Evolutionary conservation across 371 early-diverging fungal genomes (phyloP).

Genomic region (Mucor lusitanicus): DNA sequence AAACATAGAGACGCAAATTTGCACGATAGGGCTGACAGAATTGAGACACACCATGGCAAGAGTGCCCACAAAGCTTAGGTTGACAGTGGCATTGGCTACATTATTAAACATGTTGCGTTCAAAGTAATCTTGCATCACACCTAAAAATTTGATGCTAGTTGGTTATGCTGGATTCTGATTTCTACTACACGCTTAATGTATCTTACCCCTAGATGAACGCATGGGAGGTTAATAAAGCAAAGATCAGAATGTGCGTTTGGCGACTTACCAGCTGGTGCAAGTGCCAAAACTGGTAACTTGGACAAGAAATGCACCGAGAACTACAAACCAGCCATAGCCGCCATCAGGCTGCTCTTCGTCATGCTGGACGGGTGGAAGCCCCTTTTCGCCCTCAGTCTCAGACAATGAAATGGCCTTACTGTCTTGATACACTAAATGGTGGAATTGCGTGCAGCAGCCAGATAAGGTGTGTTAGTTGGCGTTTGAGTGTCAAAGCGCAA

Average conservation of each 20-base stretch:
- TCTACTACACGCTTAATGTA: neutral
- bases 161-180: neutral
- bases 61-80: conserved; percentile 44
- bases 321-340: conserved; percentile 63
- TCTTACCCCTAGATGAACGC: conserved; percentile 19
- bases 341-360: conserved; percentile 48
- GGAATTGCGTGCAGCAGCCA: neutral
- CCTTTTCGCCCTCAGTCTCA: neutral
- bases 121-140: conserved; percentile 38
- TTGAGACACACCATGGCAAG: conserved; percentile 27
- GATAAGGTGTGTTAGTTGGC: neutral
- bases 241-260: neutral
- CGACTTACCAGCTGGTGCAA: conserved; percentile 33
- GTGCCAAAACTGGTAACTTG: conserved; percentile 61
- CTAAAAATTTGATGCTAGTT: conserved; percentile 5
- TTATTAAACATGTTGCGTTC: conserved; percentile 2
- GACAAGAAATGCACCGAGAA: conserved; percentile 56
- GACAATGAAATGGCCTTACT: neutral
- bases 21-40: conserved; percentile 27
- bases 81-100: conserved; percentile 2
- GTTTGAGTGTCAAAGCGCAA: too few relatives aligned
- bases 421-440: neutral
- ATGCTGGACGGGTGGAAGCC: conserved; percentile 1
- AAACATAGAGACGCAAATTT: conserved; percentile 26
- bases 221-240: neutral